Evolutionary conservation across 2,329 filamentous ascomycete genomes (phyloP).

Genomic region (Byssoonygena ceratinophila): DNA sequence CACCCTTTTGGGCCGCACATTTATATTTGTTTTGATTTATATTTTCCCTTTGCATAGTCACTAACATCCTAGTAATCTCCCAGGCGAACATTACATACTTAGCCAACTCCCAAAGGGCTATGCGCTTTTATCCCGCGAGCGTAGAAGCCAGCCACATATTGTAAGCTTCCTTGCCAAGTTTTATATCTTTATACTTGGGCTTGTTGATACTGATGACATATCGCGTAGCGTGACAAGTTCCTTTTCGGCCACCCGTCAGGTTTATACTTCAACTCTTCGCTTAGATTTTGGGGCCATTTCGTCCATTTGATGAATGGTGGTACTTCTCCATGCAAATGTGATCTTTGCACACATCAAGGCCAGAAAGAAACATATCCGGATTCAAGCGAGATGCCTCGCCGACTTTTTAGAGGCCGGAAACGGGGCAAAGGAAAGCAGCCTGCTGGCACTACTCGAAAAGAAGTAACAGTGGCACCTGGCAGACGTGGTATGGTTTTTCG

Average conservation of each 20-base stretch:
- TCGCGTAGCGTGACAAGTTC: constrained; percentile 42
- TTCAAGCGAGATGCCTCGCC: constrained; percentile 9
- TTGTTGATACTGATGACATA: constrained; percentile 3
- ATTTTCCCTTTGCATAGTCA: neutral
- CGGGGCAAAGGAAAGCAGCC: constrained; percentile 2
- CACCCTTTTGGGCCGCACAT: too few species aligned
- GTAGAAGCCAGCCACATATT: constrained; percentile 29
- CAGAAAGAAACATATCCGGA: constrained; percentile 11
- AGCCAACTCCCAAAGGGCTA: constrained; percentile 47
- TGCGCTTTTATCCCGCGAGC: constrained; percentile 40
- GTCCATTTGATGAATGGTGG: constrained; percentile 44
- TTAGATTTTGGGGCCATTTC: constrained; percentile 49
- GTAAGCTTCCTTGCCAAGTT: constrained; percentile 19
- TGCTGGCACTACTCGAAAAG: neutral
- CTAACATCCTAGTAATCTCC: neutral
- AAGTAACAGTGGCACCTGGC: neutral
- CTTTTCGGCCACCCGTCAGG: constrained; percentile 48
- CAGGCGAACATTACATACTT: constrained; percentile 41
- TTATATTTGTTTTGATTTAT: neutral
- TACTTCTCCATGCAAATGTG: constrained; percentile 41
- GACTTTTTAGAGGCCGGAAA: neutral
- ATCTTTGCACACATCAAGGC: constrained; percentile 33
- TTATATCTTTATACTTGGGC: too few species aligned
- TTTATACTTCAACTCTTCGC: constrained; percentile 44
- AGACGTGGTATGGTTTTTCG: neutral